A percentile compares a stretch with the other conserved stretches of the same genome.
Evolutionary conservation across 2,329 filamentous ascomycete genomes (phyloP).

Genomic region (Hymenotorrendiella dingleyae): DNA sequence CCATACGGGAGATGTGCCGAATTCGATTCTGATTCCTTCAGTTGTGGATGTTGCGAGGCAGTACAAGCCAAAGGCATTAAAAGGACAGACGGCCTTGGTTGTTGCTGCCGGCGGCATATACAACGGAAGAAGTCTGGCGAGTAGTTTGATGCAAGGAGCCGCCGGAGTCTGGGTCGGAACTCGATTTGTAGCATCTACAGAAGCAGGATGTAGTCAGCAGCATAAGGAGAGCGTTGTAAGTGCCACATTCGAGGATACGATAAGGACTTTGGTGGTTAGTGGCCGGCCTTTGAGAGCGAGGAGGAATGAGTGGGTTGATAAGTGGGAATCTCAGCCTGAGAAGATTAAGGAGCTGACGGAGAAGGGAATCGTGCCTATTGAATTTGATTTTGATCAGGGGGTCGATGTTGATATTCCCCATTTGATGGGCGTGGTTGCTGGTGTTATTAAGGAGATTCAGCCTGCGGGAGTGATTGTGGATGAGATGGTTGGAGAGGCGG

Average conservation of each 20-base stretch:
- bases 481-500: slow-evolving; percentile 80
- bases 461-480: slow-evolving; percentile 80
- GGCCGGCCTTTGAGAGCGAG: slow-evolving; percentile 76
- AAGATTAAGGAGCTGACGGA: slow-evolving; percentile 72
- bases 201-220: slow-evolving; percentile 73
- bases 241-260: slow-evolving; percentile 74
- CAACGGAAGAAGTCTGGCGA: slow-evolving; percentile 75
- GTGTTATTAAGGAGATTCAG: slow-evolving; percentile 68
- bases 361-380: slow-evolving; percentile 71
- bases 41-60: slow-evolving; percentile 75
- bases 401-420: slow-evolving; percentile 81
- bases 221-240: slow-evolving; percentile 81
- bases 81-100: slow-evolving; percentile 67
- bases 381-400: slow-evolving; percentile 75
- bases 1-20: slow-evolving; percentile 84
- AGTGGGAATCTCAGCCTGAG: slow-evolving; percentile 72
- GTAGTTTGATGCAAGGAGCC: slow-evolving; percentile 81
- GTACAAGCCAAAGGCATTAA: slow-evolving; percentile 54
- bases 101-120: slow-evolving; percentile 85
- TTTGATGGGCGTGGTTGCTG: slow-evolving; percentile 91
- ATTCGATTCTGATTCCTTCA: slow-evolving; percentile 78
- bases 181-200: slow-evolving; percentile 75
- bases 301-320: slow-evolving; percentile 75
- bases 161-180: slow-evolving; percentile 92
- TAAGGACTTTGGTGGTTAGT: slow-evolving; percentile 74